Evolutionary conservation across 768 basidiomycete species (phyloP).

Genomic region (Termitomyces sp.): DNA sequence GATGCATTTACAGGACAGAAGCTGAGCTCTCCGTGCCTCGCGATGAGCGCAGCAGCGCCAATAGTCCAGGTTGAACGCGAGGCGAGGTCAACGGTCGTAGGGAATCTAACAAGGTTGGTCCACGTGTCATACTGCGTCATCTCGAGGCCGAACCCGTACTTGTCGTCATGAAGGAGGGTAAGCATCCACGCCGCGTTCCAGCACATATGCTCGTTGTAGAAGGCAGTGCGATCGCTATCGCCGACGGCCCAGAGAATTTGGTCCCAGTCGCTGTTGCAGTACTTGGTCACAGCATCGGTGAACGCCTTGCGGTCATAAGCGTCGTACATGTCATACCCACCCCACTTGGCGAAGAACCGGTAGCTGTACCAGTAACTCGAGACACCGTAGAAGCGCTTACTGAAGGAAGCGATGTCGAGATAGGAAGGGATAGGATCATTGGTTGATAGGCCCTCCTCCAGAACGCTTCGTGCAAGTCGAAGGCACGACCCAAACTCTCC

Average conservation of each 20-base stretch:
- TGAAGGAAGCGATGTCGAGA: constrained; percentile 9
- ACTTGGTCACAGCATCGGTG: neutral
- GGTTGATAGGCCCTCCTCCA: constrained; percentile 4
- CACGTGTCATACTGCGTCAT: constrained; percentile 13
- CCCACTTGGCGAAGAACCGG: constrained; percentile 12
- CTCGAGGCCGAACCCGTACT: constrained; percentile 10
- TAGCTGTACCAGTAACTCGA: constrained; percentile 11
- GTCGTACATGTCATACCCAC: constrained; percentile 4
- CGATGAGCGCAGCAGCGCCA: constrained; percentile 8
- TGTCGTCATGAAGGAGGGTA: constrained; percentile 12
- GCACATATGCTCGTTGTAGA: neutral
- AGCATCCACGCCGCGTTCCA: constrained; percentile 9
- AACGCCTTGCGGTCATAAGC: neutral
- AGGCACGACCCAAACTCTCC: constrained; percentile 10
- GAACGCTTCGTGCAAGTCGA: neutral
- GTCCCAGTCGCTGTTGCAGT: constrained; percentile 1
- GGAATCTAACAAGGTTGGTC: constrained; percentile 10
- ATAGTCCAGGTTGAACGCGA: constrained; percentile 13
- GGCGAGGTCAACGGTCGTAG: constrained; percentile 6
- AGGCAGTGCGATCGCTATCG: neutral
- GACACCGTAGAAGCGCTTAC: constrained; percentile 9
- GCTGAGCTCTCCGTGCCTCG: constrained; percentile 7
- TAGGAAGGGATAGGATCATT: constrained; percentile 9
- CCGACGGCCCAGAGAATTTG: neutral
- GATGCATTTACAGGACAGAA: neutral